Evolutionary conservation across 2,329 filamentous ascomycete species (phyloP).

Genomic region (Stagonosporopsis tanaceti): DNA sequence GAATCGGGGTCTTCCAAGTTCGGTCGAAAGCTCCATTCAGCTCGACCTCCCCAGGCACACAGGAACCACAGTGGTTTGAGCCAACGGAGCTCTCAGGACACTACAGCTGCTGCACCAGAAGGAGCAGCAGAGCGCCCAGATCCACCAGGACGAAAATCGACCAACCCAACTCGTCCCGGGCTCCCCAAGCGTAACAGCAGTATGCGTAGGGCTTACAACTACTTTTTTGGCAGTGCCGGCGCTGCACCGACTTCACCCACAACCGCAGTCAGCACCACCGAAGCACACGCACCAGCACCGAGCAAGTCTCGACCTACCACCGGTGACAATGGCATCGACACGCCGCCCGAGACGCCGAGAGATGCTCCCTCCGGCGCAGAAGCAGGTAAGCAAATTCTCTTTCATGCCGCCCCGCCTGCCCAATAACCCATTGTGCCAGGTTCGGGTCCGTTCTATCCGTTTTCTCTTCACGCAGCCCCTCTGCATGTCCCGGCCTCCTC

Average conservation of each 20-base stretch:
- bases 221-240: constrained; percentile 47
- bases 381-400: constrained; percentile 27
- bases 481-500: constrained; percentile 28
- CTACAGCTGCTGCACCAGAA: constrained; percentile 40
- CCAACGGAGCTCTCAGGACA: constrained; percentile 37
- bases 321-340: constrained; percentile 41
- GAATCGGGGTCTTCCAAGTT: constrained; percentile 49
- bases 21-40: constrained; percentile 41
- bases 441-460: constrained; percentile 27
- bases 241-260: constrained; percentile 38
- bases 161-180: constrained; percentile 41
- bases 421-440: constrained; percentile 35
- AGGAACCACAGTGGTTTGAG: constrained; percentile 29
- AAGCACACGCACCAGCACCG: constrained; percentile 28
- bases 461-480: constrained; percentile 29
- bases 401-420: constrained; percentile 27
- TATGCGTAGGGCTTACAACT: constrained; percentile 52
- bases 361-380: constrained; percentile 24
- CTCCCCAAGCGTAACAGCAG: constrained; percentile 49
- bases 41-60: constrained; percentile 31
- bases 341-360: constrained; percentile 45
- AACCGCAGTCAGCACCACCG: constrained; percentile 38
- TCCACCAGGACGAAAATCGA: constrained; percentile 45
- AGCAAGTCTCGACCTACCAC: constrained; percentile 29
- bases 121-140: constrained; percentile 38